These are phyloP conservation scores for Claviceps maximensis DNA, from an alignment of 2,329 filamentous ascomycete species.

Conservation along the genomic window DNA sequence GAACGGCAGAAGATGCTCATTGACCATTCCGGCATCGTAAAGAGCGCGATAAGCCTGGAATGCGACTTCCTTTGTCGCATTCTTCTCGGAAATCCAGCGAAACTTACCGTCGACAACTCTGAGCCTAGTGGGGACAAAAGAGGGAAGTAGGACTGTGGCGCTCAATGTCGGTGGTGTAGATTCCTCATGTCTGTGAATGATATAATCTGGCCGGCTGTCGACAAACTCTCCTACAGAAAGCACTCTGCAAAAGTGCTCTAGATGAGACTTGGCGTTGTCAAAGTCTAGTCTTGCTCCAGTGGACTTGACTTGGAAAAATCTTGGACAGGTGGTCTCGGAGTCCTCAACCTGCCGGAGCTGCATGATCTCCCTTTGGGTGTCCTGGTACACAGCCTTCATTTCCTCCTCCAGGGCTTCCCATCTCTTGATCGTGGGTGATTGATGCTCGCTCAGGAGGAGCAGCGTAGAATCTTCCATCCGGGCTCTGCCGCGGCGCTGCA, in stretches of 20 bases:
- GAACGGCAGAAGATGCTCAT: conserved; percentile 62
- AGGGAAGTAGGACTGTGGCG: conserved; percentile 58
- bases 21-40: conserved; percentile 58
- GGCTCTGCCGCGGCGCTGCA: conserved; percentile 42
- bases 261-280: conserved; percentile 59
- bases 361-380: conserved; percentile 42
- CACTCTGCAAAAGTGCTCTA: conserved; percentile 67
- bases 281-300: conserved; percentile 55
- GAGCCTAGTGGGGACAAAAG: conserved; percentile 42
- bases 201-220: conserved; percentile 56
- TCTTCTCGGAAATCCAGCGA: conserved; percentile 57
- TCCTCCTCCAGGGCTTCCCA: conserved; percentile 57
- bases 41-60: conserved; percentile 67
- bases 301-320: conserved; percentile 23
- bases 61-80: conserved; percentile 67
- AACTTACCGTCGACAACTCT: conserved; percentile 13
- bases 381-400: conserved; percentile 60
- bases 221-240: conserved; percentile 46
- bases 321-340: conserved; percentile 11
- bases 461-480: conserved; percentile 37
- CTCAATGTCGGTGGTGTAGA: conserved; percentile 21
- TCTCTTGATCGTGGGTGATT: conserved; percentile 19
- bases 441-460: conserved; percentile 29
- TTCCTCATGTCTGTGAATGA: conserved; percentile 29
- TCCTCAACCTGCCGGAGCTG: conserved; percentile 36